Evolutionary conservation across 73 alveolate species (phyloP).

Genomic region (Paramecium sonneborni): DNA sequence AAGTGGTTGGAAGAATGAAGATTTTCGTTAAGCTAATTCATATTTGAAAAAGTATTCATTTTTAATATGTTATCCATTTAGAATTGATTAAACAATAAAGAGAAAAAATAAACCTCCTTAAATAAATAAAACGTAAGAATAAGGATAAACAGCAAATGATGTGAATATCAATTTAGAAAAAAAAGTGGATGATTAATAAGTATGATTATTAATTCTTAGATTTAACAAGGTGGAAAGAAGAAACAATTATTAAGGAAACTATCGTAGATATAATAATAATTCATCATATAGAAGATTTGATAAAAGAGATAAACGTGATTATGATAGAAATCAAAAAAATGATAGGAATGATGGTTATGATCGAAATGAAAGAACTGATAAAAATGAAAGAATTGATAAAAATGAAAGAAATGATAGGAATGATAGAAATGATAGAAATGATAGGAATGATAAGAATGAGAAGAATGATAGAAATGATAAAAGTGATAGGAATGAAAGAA

Average conservation of each 20-base stretch:
- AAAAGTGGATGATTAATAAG: background rate
- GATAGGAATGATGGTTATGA: background rate
- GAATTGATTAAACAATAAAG: background rate
- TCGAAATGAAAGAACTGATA: background rate
- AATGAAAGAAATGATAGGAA: background rate
- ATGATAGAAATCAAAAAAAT: background rate
- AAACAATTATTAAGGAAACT: background rate
- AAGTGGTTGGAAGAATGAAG: constrained; percentile 55
- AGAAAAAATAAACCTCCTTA: background rate
- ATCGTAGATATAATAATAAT: background rate
- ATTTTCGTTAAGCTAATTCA: background rate
- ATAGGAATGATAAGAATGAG: background rate
- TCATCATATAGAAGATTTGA: background rate
- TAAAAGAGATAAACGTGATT: background rate
- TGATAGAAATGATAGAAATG: background rate
- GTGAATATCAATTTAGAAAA: constrained; percentile 17
- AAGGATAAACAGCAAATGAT: background rate
- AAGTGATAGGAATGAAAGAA: background rate
- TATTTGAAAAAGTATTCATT: background rate
- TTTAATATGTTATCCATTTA: background rate
- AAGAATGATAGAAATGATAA: background rate
- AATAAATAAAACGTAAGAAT: background rate
- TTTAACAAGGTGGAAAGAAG: background rate
- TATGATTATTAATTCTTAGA: background rate
- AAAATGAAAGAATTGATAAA: background rate